Conservation (phyloP, 2,329 filamentous ascomycete genomes). For the Orbilia oligospora region DNA sequence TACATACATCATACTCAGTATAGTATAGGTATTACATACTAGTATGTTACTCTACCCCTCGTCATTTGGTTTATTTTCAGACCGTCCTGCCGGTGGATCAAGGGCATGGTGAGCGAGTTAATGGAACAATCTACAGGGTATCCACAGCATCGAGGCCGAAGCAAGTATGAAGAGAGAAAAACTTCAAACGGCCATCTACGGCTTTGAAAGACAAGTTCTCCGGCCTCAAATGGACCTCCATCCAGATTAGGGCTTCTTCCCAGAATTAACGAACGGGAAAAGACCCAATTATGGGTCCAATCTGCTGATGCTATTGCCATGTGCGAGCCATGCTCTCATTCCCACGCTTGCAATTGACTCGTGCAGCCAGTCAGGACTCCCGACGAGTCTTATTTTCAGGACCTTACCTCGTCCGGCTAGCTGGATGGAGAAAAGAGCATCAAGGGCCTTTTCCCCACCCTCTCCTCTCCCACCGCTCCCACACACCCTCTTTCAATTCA, state of each 20-base stretch:
- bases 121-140: constrained; percentile 14
- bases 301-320: constrained; percentile 35
- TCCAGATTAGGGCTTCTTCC: constrained; percentile 30
- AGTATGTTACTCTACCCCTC: constrained; percentile 2
- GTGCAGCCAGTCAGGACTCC: constrained; percentile 29
- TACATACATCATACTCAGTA: not conserved
- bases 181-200: constrained; percentile 3
- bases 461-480: constrained; percentile 19
- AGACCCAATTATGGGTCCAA: constrained; percentile 21
- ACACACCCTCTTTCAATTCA: constrained; percentile 22
- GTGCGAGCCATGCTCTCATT: constrained; percentile 23
- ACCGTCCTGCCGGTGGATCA: constrained; percentile 3
- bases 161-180: not conserved
- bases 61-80: constrained; percentile 2
- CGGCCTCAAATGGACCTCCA: constrained; percentile 19
- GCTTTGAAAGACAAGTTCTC: not conserved
- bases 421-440: constrained; percentile 34
- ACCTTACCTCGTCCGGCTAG: constrained; percentile 38
- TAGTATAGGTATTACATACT: not conserved
- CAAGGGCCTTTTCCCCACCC: constrained; percentile 36
- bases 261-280: constrained; percentile 13
- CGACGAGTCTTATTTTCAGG: constrained; percentile 41
- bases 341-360: constrained; percentile 33
- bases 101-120: constrained; percentile 19
- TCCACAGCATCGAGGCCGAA: not conserved